These are phyloP conservation scores for Fusarium liriodendri DNA, from an alignment of 2,329 filamentous ascomycete species.

Conservation along the genomic window DNA sequence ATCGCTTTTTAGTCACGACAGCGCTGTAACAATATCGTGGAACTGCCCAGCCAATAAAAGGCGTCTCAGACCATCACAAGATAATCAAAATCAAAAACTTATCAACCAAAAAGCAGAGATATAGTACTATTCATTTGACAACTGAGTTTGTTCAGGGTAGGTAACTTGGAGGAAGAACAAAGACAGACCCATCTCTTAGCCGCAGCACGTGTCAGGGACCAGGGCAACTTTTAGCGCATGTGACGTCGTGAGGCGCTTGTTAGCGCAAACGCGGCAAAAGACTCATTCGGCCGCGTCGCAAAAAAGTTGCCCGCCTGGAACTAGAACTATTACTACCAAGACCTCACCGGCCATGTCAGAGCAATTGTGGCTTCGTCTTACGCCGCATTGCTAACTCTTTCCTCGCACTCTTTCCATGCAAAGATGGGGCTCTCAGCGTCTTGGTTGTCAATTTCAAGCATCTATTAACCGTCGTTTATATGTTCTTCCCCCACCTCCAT, in stretches of 20 bases:
- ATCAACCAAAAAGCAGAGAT: neutral
- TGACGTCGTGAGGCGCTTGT: slow-evolving; percentile 21
- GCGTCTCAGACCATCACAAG: no score
- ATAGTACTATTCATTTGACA: neutral
- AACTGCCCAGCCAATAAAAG: no score
- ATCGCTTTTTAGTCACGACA: no score
- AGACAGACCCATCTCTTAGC: no score
- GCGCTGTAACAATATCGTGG: no score
- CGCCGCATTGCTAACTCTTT: neutral
- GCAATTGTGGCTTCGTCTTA: slow-evolving; percentile 1
- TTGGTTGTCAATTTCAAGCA: slow-evolving; percentile 25
- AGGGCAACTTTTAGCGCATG: slow-evolving; percentile 18
- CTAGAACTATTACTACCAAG: neutral
- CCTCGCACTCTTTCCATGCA: slow-evolving; percentile 40
- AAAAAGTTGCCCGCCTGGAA: slow-evolving; percentile 17
- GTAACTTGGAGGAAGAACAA: neutral
- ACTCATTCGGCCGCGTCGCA: slow-evolving; percentile 31
- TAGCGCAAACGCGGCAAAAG: slow-evolving; percentile 26
- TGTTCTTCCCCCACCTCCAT: neutral
- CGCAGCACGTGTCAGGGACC: neutral
- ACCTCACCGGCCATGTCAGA: slow-evolving; percentile 6
- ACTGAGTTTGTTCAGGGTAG: slow-evolving; percentile 19
- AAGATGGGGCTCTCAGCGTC: slow-evolving; percentile 42
- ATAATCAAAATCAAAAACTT: neutral
- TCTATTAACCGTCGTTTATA: slow-evolving; percentile 17